Evolutionary conservation across 139 green algal species (phyloP), one percentile per base, ranked within the genome.

Genomic region (Coccomyxa sp.): DNA sequence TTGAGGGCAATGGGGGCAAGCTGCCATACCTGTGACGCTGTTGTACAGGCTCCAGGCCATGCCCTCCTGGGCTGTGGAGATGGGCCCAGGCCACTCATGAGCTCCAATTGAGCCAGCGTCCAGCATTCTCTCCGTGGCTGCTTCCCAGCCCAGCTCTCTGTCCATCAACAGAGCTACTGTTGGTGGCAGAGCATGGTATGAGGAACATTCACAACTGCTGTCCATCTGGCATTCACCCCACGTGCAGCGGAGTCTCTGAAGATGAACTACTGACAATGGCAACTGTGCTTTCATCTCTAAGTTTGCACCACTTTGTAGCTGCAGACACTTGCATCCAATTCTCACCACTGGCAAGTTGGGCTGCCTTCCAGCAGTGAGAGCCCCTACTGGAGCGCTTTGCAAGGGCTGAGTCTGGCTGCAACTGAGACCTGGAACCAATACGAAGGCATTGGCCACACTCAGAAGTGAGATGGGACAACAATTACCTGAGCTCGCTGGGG

Each of bases 51-150:
- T 79, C 34, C 82, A 87, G 34, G 90, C 79, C 39, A 90, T 73
- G 24, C 64, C 84, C 77, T 92, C 87, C 39, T 88, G 69, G 16
- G 38, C 39, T 18, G 38, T 39, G 37, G 70, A 50, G 27, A 78
- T 39, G 39, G 22, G 50, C 12, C 37, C 73, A 29, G 83, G 77
- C 76, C 79, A 77, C 74, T 92, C 87, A 0, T 70, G 29, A 5
- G 58, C n/a, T 36, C 64, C 22, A 44, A 93, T 74, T 69, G 91
- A 87, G 3, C 90, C 93, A 8, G 86, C 84, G 68, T 92, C 80
- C 68, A 97, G 78, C 83, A 97, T 94, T 10, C 94, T 86, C 77
- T 97, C 87, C n/a, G 93, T 97, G 16, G 94, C 94, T 6, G 91
- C 92, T 85, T 97, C 92, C 94, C 94, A 98, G 8, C 93, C 93